Evolutionary conservation across 371 early-diverging fungal species (phyloP).

Genomic region (Apophysomyces trapeziformis): DNA sequence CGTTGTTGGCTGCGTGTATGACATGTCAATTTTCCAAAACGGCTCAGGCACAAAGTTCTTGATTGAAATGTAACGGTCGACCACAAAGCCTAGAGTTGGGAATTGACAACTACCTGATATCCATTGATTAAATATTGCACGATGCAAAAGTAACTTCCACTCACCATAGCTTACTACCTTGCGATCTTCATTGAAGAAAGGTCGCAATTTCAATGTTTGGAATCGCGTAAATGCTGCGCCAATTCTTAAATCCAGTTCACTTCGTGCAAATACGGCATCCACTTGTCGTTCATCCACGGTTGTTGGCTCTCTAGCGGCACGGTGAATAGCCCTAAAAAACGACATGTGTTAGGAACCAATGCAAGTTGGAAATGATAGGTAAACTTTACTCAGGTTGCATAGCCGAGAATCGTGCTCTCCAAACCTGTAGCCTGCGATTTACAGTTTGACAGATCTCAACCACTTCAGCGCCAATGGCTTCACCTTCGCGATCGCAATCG

Average conservation of each 20-base stretch:
- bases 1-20: constrained; percentile 37
- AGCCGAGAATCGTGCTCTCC: constrained; percentile 85
- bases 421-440: constrained; percentile 70
- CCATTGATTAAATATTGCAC: background rate
- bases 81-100: constrained; percentile 99
- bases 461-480: constrained; percentile 96
- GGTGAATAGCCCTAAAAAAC: constrained; percentile 68
- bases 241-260: constrained; percentile 96
- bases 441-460: constrained; percentile 64
- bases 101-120: constrained; percentile 96
- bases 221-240: constrained; percentile 98
- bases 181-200: constrained; percentile 49
- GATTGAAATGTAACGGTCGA: constrained; percentile 84
- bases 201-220: constrained; percentile 80
- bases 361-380: background rate
- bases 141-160: background rate
- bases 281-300: constrained; percentile 77
- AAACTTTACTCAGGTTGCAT: constrained; percentile 62
- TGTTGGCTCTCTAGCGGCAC: constrained; percentile 79
- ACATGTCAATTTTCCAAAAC: constrained; percentile 90
- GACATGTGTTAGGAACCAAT: no score
- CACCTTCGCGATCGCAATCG: constrained; percentile 99
- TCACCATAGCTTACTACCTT: constrained; percentile 90
- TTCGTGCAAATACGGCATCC: constrained; percentile 91
- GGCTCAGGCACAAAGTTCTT: constrained; percentile 88